These are phyloP conservation scores for Stereocaulon alpinum DNA, from an alignment of 495 filamentous ascomycete genomes.

Conservation along the genomic window DNA sequence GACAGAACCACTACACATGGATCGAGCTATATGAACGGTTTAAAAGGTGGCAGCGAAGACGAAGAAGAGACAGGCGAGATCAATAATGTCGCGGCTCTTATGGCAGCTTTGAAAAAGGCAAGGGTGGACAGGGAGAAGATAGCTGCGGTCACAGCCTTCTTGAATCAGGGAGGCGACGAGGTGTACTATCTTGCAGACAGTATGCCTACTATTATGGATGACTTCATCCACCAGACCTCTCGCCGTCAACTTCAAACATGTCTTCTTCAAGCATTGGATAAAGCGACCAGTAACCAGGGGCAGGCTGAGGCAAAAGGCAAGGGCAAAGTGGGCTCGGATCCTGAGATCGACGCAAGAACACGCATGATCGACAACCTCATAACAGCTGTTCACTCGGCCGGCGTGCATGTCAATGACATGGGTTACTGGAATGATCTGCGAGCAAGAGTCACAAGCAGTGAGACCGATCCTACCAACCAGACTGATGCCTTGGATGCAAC, in stretches of 20 bases:
- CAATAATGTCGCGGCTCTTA: slow-evolving; percentile 51
- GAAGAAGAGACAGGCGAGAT: slow-evolving; percentile 45
- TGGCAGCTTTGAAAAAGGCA: slow-evolving; percentile 51
- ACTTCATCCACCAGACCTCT: slow-evolving; percentile 84
- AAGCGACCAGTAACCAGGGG: slow-evolving; percentile 30
- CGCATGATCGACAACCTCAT: slow-evolving; percentile 36
- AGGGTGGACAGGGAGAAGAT: slow-evolving; percentile 87
- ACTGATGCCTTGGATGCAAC: slow-evolving; percentile 14
- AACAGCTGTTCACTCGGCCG: slow-evolving; percentile 29
- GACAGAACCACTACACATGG: slow-evolving; percentile 21
- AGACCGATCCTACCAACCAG: slow-evolving; percentile 16
- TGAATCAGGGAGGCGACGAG: slow-evolving; percentile 71
- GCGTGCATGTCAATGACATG: slow-evolving; percentile 25
- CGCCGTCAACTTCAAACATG: slow-evolving; percentile 61
- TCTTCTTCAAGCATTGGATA: slow-evolving; percentile 53
- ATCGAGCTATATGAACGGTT: slow-evolving; percentile 26
- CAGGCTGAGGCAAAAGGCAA: slow-evolving; percentile 16
- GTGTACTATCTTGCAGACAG: slow-evolving; percentile 62
- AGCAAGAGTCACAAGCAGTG: slow-evolving; percentile 11
- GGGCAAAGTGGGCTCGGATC: slow-evolving; percentile 19
- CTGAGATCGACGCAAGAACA: slow-evolving; percentile 23
- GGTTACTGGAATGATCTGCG: slow-evolving; percentile 24
- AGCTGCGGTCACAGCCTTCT: slow-evolving; percentile 65
- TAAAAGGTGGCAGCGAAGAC: slow-evolving; percentile 26
- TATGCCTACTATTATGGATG: slow-evolving; percentile 75